Evolutionary conservation across 176 grass and related monocot species (phyloP).

Genomic region (Lolium perenne): DNA sequence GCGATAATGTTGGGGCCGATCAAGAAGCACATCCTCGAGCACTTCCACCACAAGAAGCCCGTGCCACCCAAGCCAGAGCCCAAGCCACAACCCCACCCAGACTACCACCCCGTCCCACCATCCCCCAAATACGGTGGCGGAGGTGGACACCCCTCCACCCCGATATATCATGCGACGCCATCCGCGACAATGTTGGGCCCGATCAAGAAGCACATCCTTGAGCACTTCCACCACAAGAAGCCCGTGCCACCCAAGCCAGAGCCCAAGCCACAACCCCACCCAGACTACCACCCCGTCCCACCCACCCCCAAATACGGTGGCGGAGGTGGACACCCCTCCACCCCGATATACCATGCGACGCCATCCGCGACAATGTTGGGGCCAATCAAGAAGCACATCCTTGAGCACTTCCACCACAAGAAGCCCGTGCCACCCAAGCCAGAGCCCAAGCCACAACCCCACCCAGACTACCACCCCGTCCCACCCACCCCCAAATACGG

Average conservation of each 20-base stretch:
- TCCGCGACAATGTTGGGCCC: background rate
- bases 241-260: background rate
- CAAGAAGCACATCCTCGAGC: slow-evolving; percentile 31
- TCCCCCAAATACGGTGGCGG: background rate
- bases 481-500: slow-evolving; percentile 10
- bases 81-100: background rate
- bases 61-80: slow-evolving; percentile 17
- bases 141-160: background rate
- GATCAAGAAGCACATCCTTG: background rate
- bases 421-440: background rate
- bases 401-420: background rate
- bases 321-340: background rate
- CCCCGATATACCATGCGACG: background rate
- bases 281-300: background rate
- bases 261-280: background rate
- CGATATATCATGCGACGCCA: background rate
- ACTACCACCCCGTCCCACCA: background rate
- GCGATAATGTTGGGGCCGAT: background rate
- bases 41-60: slow-evolving; percentile 40
- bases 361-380: background rate
- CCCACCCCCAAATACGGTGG: background rate
- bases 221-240: background rate
- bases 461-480: background rate
- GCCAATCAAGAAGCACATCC: background rate
- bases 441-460: background rate